Percentiles rank a stretch among this genome's conserved stretches.
These are phyloP conservation scores for Neobulgaria alba DNA, from an alignment of 2,329 filamentous ascomycete genomes.

Conservation along the genomic window DNA sequence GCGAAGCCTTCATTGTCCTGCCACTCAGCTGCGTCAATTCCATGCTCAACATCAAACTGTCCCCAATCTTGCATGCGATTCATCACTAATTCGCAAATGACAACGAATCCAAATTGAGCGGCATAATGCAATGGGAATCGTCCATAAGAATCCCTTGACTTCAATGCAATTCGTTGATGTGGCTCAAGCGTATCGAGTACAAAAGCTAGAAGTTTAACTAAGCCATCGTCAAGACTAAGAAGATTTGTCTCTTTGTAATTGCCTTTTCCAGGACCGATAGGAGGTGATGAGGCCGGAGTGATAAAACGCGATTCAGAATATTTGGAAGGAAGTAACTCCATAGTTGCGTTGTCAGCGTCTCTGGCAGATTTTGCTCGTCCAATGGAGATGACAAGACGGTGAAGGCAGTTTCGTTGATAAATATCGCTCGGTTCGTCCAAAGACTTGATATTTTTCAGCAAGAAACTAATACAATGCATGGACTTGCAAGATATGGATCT, in stretches of 20 bases:
- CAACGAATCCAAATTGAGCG: constrained; percentile 86
- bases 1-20: constrained; percentile 89
- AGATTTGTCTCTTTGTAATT: constrained; percentile 61
- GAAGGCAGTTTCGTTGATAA: constrained; percentile 87
- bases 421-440: constrained; percentile 87
- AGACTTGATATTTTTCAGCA: constrained; percentile 60
- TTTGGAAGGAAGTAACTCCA: constrained; percentile 33
- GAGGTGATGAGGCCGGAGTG: constrained; percentile 65
- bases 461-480: constrained; percentile 58
- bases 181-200: constrained; percentile 60
- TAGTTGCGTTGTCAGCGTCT: constrained; percentile 19
- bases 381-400: constrained; percentile 86
- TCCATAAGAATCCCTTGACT: constrained; percentile 66
- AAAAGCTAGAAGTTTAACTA: constrained; percentile 57
- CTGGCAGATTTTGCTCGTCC: constrained; percentile 56
- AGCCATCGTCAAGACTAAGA: constrained; percentile 61
- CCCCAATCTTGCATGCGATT: constrained; percentile 83
- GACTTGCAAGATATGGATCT: constrained; percentile 64
- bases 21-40: constrained; percentile 82
- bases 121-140: constrained; percentile 87
- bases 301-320: constrained; percentile 52
- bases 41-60: constrained; percentile 73
- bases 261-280: constrained; percentile 50
- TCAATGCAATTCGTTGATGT: constrained; percentile 59
- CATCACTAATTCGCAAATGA: constrained; percentile 83